A percentile compares a stretch with the other conserved stretches of the same genome.
These are phyloP conservation scores for Hypseocharis bilobata DNA, from an alignment of 441 rosid species.

Conservation along the genomic window DNA sequence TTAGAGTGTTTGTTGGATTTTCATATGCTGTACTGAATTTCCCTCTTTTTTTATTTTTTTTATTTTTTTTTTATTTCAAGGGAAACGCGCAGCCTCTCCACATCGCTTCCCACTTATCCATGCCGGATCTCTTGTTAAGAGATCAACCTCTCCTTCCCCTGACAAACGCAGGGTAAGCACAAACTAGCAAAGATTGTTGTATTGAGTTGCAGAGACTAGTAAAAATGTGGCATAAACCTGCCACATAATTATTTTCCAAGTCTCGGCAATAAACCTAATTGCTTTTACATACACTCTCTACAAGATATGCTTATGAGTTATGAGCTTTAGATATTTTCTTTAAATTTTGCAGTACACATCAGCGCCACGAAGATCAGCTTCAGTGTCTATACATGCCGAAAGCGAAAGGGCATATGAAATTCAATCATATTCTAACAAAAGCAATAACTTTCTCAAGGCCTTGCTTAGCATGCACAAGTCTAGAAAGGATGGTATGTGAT, in stretches of 20 bases:
- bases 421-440: constrained; percentile 42
- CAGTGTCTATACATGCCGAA: constrained; percentile 31
- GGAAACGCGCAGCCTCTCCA: constrained; percentile 47
- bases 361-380: constrained; percentile 44
- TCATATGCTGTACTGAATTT: background rate
- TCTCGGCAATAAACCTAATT: background rate
- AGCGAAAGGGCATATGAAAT: constrained; percentile 34
- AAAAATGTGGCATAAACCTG: background rate
- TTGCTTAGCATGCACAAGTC: constrained; percentile 62
- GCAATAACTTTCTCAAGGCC: constrained; percentile 51
- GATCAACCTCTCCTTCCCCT: constrained; percentile 37
- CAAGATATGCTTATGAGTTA: background rate
- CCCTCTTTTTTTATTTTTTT: background rate
- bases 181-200: background rate
- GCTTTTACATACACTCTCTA: background rate
- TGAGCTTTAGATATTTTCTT: background rate
- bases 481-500: constrained; percentile 31
- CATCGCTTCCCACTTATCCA: constrained; percentile 34
- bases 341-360: constrained; percentile 32
- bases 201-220: background rate
- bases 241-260: background rate
- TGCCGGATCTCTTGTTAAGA: constrained; percentile 44
- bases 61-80: constrained; percentile 23
- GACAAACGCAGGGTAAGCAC: constrained; percentile 31
- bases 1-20: background rate